phyloP scores from a whole-genome alignment of 148 eudicot species.

The Cornus controversa region DNA sequence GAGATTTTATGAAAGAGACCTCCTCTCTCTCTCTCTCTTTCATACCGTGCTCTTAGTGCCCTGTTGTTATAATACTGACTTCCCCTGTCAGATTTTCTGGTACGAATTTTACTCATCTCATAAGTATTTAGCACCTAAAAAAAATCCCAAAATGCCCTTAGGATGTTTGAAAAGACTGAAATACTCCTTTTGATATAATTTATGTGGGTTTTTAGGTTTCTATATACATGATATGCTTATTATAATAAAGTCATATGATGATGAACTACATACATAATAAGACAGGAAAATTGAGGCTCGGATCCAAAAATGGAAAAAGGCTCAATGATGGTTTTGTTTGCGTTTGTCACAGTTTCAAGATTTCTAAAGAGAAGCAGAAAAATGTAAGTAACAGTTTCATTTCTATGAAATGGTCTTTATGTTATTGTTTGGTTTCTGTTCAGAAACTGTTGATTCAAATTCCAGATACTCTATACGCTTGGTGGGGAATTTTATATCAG shows the following conservation, averaged over 20 bases:
- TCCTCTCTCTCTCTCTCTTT: too few relatives aligned
- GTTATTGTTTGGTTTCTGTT: background rate
- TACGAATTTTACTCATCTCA: too few relatives aligned
- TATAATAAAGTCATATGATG: background rate
- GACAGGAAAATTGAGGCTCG: slow-evolving; percentile 1
- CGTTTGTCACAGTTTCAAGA: background rate
- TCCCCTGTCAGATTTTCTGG: too few relatives aligned
- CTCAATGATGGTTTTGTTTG: background rate
- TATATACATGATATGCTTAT: background rate
- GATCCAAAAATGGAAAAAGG: slow-evolving; percentile 16
- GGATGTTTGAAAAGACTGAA: too few relatives aligned
- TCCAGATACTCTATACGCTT: background rate
- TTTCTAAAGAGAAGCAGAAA: slow-evolving; percentile 10
- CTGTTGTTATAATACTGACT: too few relatives aligned
- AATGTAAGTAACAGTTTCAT: slow-evolving; percentile 1
- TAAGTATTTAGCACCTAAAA: too few relatives aligned
- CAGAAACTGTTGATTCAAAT: too few relatives aligned
- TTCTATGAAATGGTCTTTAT: background rate
- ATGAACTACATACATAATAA: background rate
- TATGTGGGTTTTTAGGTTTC: too few relatives aligned
- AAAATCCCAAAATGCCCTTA: too few relatives aligned
- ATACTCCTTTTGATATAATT: too few relatives aligned
- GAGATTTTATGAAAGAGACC: too few relatives aligned
- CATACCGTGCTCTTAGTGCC: too few relatives aligned
- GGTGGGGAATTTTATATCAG: background rate